Percentiles rank a stretch among this genome's conserved stretches.
Evolutionary conservation across 805 yeast species (phyloP).

Genomic region (Starmerella kuoi): DNA sequence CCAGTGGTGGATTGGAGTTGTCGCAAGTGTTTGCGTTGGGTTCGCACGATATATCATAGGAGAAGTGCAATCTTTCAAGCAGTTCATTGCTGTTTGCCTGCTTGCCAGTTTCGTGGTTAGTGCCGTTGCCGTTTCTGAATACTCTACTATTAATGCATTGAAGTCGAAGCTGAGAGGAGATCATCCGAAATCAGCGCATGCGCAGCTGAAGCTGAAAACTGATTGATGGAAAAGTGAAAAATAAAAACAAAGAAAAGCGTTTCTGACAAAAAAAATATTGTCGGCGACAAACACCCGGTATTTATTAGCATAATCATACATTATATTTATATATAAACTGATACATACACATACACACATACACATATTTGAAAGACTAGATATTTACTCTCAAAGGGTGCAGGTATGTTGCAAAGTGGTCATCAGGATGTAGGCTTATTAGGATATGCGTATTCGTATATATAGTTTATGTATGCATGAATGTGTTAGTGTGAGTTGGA

Average conservation of each 20-base stretch:
- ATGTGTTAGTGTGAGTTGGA: too few species aligned
- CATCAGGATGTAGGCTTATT: too few species aligned
- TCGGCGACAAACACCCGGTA: too few species aligned
- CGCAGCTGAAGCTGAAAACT: background rate
- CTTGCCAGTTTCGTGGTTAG: background rate
- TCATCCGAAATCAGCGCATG: background rate
- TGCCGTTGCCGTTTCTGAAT: background rate
- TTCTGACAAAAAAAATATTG: too few species aligned
- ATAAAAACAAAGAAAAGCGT: too few species aligned
- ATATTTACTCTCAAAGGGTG: background rate
- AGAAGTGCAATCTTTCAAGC: background rate
- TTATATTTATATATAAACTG: too few species aligned
- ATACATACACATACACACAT: too few species aligned
- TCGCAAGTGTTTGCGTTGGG: background rate
- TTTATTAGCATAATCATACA: too few species aligned
- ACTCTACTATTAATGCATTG: background rate
- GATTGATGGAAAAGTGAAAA: background rate
- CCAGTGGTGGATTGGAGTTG: constrained; percentile 5
- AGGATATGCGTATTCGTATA: too few species aligned
- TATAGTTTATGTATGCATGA: too few species aligned
- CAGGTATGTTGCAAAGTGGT: background rate
- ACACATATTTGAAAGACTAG: background rate
- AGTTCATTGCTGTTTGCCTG: background rate
- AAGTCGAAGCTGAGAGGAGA: background rate
- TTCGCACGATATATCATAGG: constrained; percentile 3